Conservation (phyloP, 257 asterid genomes). For the Nicotiana noctiflora region DNA sequence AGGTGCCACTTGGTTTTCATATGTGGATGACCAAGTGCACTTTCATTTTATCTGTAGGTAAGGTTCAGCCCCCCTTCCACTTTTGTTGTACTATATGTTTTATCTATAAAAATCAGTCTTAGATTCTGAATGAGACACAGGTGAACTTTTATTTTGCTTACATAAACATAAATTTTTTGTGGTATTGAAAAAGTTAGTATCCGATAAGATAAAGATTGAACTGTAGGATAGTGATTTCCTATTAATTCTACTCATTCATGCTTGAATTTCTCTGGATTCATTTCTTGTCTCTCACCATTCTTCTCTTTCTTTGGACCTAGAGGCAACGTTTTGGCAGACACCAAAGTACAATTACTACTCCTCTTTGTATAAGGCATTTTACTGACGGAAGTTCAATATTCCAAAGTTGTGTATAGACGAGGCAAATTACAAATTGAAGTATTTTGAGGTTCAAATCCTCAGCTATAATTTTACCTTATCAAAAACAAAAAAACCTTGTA, state of each 20-base stretch:
- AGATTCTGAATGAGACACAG: slow-evolving; percentile 33
- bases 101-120: too few species aligned
- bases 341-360: not conserved
- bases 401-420: not conserved
- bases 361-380: not conserved
- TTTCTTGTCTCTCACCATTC: not conserved
- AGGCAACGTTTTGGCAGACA: not conserved
- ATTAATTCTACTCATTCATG: not conserved
- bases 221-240: not conserved
- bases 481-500: not conserved
- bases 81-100: too few species aligned
- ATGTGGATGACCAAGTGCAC: too few species aligned
- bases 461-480: not conserved
- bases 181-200: not conserved
- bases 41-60: too few species aligned
- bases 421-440: not conserved
- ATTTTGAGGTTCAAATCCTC: not conserved
- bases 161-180: not conserved
- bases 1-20: too few species aligned
- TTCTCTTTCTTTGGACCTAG: not conserved
- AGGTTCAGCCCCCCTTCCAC: too few species aligned
- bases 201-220: not conserved
- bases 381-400: not conserved
- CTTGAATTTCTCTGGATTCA: not conserved
- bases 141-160: slow-evolving; percentile 22